Base-by-base conservation (phyloP, 1,284 basidiomycete species). In the Tetrapyrgos nigripes region DNA sequence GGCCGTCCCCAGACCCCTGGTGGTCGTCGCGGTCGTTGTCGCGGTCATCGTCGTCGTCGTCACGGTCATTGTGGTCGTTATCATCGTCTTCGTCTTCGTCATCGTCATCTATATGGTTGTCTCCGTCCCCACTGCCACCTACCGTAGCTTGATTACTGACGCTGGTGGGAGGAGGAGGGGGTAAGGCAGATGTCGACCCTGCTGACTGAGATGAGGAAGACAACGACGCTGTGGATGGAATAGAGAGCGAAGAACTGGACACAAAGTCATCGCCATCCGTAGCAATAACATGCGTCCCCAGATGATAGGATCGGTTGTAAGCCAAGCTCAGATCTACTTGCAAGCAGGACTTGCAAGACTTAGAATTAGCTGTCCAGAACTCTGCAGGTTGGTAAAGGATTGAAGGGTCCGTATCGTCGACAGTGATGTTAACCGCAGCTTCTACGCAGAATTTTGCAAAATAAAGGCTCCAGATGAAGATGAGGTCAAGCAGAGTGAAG, bases 241-340 rank as follows among this genome's bases (percentile, higher is more conserved):
- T 37, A 23, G 49, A 31, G 24, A 19, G 21, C 33, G 49, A 31
- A 31, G 27, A 50, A 31, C 1, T 31, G 26, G 27, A 29, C 4
- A 10, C 11, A 37, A 47, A 48, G 52, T 53, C 50, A 19, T 50
- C 45, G 23, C 24, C n/a, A 33, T 53, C 57, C 8, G 40, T 3
- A 21, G 52, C 43, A 27, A 49, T 40, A 48, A 54, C 48, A 24
- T 59, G 47, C n/a, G 26, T 27, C 33, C 51, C 57, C 35, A 53
- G 46, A 49, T 59, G 57, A 54, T 54, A 59, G 24, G 57, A 44
- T 14, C 37, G 31, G 31, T 54, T 54, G 43, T 54, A 44, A 23
- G 52, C 51, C 37, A 46, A 45, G 10, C 46, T 26, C n/a, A 26
- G 5, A 14, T 43, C 47, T 44, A 48, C 46, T 17, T 54, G 47